Base-by-base conservation (phyloP, 1,139 yeast genomes). In the Yamadazyma friedrichii region DNA sequence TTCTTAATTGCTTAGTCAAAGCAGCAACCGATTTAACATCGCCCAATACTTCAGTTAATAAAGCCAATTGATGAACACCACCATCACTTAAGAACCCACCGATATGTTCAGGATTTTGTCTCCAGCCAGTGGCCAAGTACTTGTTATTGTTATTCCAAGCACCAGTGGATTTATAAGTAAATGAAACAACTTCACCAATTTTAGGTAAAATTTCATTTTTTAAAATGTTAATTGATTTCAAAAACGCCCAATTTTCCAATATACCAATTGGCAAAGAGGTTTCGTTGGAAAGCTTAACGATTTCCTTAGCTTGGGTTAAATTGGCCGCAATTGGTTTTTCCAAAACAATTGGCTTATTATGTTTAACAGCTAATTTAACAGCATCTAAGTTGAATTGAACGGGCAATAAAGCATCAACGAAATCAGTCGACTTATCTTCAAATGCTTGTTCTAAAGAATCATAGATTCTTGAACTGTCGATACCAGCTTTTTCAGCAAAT, bases 281-380 rank as follows among this genome's bases (percentile, higher is more conserved):
- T 10, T 68, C 50, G 41, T 74, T 73, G 33, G 91, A 68, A 38
- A 88, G 56, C 48, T 78, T 63, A 33, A 88, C 96, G 46, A 91
- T 80, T 59, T 85, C 83, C 48, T 72, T 73, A 13, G 96, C 96
- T 60, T 88, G 95, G 9, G 71, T 74, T 53, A 91, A 61, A 50
- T 78, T 83, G 36, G 96, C 95, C 34, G 97, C 94, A 59, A 91
- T 82, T 49, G 97, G 98, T 65, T 91, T 91, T 61, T 91, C 98
- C 52, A 91, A 65, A 34, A 81, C 73, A 39, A 88, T 71, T 39
- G 96, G 94, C 65, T 88, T 91, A 42, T 80, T 78, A 54, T 85
- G 74, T 39, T 76, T 74, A 42, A 88, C 68, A 5, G 88, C 88
- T 39, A 82, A 76, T 53, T 77, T 69, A 31, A 88, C 84, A 3